These are phyloP conservation scores for Diutina sp. DNA, from an alignment of 1,139 yeast genomes.

Conservation along the genomic window DNA sequence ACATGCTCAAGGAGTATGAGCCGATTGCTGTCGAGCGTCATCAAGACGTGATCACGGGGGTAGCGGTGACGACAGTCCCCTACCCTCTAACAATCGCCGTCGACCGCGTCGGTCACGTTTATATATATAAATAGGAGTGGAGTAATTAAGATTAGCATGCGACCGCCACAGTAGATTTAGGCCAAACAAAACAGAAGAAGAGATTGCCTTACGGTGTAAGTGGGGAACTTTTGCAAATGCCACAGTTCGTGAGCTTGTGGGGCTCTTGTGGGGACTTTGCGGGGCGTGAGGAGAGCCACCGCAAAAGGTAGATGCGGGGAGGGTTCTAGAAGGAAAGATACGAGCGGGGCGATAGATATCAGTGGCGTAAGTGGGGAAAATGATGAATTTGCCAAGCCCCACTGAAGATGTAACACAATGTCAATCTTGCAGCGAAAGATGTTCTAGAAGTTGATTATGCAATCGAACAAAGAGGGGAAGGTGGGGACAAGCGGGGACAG, in stretches of 20 bases:
- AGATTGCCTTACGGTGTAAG: not conserved
- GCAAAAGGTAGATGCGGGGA: not conserved
- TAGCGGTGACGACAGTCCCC: constrained; percentile 35
- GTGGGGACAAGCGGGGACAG: not conserved
- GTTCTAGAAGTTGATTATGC: not conserved
- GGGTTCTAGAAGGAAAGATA: not conserved
- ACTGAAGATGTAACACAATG: not conserved
- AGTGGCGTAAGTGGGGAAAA: not conserved
- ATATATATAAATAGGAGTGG: constrained; percentile 32
- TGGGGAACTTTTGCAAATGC: not conserved
- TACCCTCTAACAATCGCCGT: constrained; percentile 49
- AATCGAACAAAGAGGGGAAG: not conserved
- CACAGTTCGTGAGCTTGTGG: not conserved
- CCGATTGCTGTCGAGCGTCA: constrained; percentile 11
- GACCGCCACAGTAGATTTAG: too few species aligned
- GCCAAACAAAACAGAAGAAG: too few species aligned
- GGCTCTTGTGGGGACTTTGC: not conserved
- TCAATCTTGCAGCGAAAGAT: not conserved
- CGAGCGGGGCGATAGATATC: not conserved
- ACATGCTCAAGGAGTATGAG: not conserved
- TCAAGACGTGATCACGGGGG: constrained; percentile 36
- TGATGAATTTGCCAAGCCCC: not conserved
- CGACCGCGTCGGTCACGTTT: constrained; percentile 50
- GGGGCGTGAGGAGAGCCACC: not conserved
- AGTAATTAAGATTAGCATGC: not conserved